These are phyloP conservation scores for Myxozyma kluyveri DNA, from an alignment of 805 yeast species.

Conservation along the genomic window DNA sequence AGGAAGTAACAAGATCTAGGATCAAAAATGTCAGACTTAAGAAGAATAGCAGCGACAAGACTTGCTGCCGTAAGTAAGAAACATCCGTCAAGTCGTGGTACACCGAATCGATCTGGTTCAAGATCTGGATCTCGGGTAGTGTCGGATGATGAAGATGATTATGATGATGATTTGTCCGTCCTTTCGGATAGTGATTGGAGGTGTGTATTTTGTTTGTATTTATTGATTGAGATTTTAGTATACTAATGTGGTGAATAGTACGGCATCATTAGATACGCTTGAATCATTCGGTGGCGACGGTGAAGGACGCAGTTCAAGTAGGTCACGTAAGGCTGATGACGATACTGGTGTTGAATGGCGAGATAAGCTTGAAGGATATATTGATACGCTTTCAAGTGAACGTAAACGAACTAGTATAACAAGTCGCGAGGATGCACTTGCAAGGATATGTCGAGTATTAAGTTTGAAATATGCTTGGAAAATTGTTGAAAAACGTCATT, in stretches of 20 bases:
- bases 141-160: conserved; percentile 19
- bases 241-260: conserved; percentile 1
- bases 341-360: conserved; percentile 25
- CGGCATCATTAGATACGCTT: conserved; percentile 18
- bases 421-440: conserved; percentile 23
- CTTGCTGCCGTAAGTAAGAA: conserved; percentile 7
- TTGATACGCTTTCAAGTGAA: conserved; percentile 21
- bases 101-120: background rate
- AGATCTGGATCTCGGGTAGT: conserved; percentile 3
- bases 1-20: too few relatives aligned
- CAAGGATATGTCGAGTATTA: conserved; percentile 17
- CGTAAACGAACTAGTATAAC: conserved; percentile 17
- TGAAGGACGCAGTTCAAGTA: conserved; percentile 11
- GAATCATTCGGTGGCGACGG: conserved; percentile 19
- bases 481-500: conserved; percentile 18
- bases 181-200: conserved; percentile 28
- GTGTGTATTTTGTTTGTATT: background rate
- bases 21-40: conserved; percentile 18
- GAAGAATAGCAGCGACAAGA: conserved; percentile 21
- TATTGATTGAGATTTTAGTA: background rate
- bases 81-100: background rate
- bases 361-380: conserved; percentile 15
- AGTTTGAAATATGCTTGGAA: conserved; percentile 25
- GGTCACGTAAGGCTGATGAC: conserved; percentile 14
- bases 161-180: conserved; percentile 17